Base-by-base conservation (phyloP, 768 basidiomycete genomes). In the Amanita pallidorosea region DNA sequence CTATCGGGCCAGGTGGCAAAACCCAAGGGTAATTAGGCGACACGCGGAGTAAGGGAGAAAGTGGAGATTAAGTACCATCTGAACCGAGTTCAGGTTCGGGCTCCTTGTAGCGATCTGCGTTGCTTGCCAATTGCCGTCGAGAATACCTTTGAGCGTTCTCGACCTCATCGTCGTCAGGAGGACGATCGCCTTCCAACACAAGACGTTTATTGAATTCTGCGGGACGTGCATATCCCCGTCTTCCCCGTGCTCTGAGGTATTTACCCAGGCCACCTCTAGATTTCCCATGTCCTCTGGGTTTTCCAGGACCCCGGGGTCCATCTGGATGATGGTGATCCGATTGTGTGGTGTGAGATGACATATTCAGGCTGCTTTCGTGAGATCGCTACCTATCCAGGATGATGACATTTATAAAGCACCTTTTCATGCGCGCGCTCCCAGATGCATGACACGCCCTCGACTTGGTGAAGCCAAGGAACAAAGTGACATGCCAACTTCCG, bases 51-150 rank as follows among this genome's bases (percentile, higher is more conserved):
- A 35, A 17, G 22, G 42, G 17, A 48, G 15, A 36, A 18, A 40
- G 23, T 2, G 29, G 25, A 31, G 33, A 33, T 33, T 11, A 60
- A 71, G 20, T 57, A 83, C 87, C 86, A 62, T 88, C 84, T 1
- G 83, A 81, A 58, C 76, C 81, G 22, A 86, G 66, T 56, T 84
- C 80, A 2, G 79, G 80, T 52, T 80, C 83, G 17, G 76, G 75
- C 64, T 89, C 87, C 13, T 60, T 72, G 59, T 90, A 90, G 47
- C 87, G 72, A 70, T 88, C 85, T 0, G 71, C 80, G 60, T 91
- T 90, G 4, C 82, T 74, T 3, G 72, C 80, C 13, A 91, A 67
- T 45, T 79, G 67, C 34, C 88, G 71, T 51, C 71, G 70, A 22
- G 77, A 62, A 50, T 75, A 88, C 59, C 76, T 83, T 33, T 60